These are phyloP conservation scores for Malassezia slooffiae DNA, from an alignment of 1,284 basidiomycete genomes.

Conservation along the genomic window DNA sequence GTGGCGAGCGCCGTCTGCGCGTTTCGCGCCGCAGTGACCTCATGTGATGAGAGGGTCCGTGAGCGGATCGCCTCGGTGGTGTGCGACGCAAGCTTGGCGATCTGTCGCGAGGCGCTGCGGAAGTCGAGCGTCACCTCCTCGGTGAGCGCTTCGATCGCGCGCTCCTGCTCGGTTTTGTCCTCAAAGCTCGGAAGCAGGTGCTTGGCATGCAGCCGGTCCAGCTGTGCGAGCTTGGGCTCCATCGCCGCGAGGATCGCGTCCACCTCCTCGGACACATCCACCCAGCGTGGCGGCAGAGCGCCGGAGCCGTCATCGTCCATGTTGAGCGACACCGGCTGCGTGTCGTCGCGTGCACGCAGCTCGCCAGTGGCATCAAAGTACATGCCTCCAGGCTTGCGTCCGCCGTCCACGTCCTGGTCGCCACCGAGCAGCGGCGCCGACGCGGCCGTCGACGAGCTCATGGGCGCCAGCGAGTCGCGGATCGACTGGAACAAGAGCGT, in stretches of 20 bases:
- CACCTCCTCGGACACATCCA: slow-evolving; percentile 35
- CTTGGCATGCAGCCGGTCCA: slow-evolving; percentile 84
- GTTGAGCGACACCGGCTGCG: slow-evolving; percentile 3
- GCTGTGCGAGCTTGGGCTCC: slow-evolving; percentile 52
- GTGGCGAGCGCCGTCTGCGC: slow-evolving; percentile 92
- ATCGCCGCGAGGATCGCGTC: slow-evolving; percentile 24
- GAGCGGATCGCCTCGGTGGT: slow-evolving; percentile 48
- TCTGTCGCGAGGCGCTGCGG: slow-evolving; percentile 24
- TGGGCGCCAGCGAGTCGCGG: slow-evolving; percentile 59
- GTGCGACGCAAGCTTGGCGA: slow-evolving; percentile 25
- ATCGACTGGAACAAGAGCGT: slow-evolving; percentile 91
- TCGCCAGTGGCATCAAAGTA: slow-evolving; percentile 22
- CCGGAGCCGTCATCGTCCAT: slow-evolving; percentile 48
- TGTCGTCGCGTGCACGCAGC: slow-evolving; percentile 3
- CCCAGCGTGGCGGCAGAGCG: slow-evolving; percentile 42
- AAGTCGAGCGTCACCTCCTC: slow-evolving; percentile 63
- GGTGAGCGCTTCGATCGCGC: slow-evolving; percentile 78
- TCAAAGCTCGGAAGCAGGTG: slow-evolving; percentile 90
- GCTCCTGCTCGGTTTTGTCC: slow-evolving; percentile 83
- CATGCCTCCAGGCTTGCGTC: too few species aligned
- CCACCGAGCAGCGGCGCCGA: slow-evolving; percentile 37
- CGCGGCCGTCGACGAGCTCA: slow-evolving; percentile 27
- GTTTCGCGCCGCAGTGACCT: slow-evolving; percentile 62
- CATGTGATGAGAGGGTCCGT: slow-evolving; percentile 20
- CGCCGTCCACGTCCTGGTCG: slow-evolving; percentile 30